A percentile compares a stretch with the other conserved stretches of the same genome.
phyloP scores from a whole-genome alignment of 2,329 filamentous ascomycete species.

The Chaetomium sp. region DNA sequence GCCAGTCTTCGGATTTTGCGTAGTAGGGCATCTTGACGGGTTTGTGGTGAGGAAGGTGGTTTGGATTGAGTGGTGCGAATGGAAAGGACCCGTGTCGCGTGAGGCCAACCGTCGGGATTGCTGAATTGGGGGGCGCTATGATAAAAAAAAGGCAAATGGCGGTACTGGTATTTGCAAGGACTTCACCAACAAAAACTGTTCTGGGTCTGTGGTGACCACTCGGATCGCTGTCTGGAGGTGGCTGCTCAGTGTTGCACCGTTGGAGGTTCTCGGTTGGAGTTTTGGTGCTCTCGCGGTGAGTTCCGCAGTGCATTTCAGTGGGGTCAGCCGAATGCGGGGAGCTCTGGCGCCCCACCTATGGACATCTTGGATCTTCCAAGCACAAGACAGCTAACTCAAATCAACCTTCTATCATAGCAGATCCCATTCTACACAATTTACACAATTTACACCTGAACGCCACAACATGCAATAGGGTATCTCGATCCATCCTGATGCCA shows the following conservation, averaged over 20 bases:
- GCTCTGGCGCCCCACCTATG: neutral
- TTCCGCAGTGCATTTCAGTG: slow-evolving; percentile 25
- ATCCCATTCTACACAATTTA: neutral
- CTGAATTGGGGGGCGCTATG: neutral
- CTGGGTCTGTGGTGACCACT: neutral
- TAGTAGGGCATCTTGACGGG: slow-evolving; percentile 51
- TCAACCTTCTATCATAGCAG: neutral
- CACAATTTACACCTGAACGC: slow-evolving; percentile 17
- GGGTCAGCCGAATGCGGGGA: slow-evolving; percentile 28
- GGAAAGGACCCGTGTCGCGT: neutral
- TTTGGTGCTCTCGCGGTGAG: slow-evolving; percentile 23
- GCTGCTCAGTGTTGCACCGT: slow-evolving; percentile 4
- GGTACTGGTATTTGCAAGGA: too few species aligned
- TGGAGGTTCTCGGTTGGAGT: slow-evolving; percentile 18
- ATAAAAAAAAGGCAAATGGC: neutral
- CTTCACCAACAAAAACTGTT: neutral
- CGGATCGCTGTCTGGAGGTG: neutral
- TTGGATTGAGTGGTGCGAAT: neutral
- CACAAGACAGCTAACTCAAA: neutral
- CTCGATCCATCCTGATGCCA: slow-evolving; percentile 17
- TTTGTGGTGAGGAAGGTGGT: neutral
- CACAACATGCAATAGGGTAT: slow-evolving; percentile 29
- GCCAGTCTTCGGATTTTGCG: slow-evolving; percentile 84
- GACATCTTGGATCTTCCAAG: neutral
- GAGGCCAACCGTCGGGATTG: neutral